Conservation (phyloP, 2,329 filamentous ascomycete species). For the Sodiomyces alkalinus region DNA sequence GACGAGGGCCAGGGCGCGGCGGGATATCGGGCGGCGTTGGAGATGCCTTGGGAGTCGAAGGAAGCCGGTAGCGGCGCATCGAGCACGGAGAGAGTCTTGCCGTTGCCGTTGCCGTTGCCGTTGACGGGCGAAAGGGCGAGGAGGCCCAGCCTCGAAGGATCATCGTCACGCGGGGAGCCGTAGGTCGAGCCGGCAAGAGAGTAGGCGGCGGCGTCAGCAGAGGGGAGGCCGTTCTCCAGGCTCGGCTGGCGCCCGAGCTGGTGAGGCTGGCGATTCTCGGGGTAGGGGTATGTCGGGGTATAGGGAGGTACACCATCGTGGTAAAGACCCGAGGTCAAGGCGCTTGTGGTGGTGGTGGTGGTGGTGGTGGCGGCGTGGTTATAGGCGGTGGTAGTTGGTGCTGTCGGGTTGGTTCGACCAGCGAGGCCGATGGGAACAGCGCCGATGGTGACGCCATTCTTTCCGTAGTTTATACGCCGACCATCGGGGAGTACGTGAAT, state of each 20-base stretch:
- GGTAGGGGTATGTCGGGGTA: constrained; percentile 21
- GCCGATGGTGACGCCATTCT: constrained; percentile 51
- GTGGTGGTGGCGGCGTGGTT: no score
- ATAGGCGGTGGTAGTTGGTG: constrained; percentile 28
- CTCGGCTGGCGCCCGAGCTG: constrained; percentile 32
- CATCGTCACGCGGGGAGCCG: constrained; percentile 61
- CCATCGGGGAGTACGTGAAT: constrained; percentile 92
- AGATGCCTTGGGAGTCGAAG: constrained; percentile 92
- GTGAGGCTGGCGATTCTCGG: constrained; percentile 25
- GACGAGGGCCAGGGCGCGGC: constrained; percentile 78
- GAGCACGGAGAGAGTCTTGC: constrained; percentile 67
- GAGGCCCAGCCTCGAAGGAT: constrained; percentile 40
- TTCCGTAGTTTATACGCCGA: constrained; percentile 70
- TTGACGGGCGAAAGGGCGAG: constrained; percentile 65
- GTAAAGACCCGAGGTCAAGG: constrained; percentile 46
- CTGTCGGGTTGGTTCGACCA: constrained; percentile 53
- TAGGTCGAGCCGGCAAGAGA: constrained; percentile 47
- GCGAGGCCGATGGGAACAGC: constrained; percentile 43
- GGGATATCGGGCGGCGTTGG: constrained; percentile 69
- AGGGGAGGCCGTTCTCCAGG: constrained; percentile 39
- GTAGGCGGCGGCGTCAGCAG: constrained; percentile 42
- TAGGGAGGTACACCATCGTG: constrained; percentile 23
- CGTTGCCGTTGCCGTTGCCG: no score
- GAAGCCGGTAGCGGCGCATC: constrained; percentile 88
- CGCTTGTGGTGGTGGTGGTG: constrained; percentile 47